Base-by-base conservation (phyloP, 2,329 filamentous ascomycete species). In the Trichoderma cornu-damae region DNA sequence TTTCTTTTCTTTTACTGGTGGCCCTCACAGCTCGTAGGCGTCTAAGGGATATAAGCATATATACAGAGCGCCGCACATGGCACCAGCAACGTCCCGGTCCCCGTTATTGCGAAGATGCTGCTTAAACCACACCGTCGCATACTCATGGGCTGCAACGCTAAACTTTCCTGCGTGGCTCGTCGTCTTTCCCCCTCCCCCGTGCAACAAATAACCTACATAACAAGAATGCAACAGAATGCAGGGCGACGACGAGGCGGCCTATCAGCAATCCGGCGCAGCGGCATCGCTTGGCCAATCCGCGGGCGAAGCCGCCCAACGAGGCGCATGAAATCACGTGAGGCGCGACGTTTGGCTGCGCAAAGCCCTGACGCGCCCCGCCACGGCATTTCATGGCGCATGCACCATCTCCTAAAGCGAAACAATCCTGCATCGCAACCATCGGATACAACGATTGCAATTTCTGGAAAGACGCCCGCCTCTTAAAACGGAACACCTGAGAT, bases 381-480 rank as follows among this genome's bases (percentile, higher is more conserved):
- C 63, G 63, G 60, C 66, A 63, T 65, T 69, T 64, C 68, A 47
- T 64, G 58, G 59, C 61, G 62, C 57, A 54, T 58, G 60, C 61
- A 58, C 60, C 61, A 58, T 66, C 64, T 67, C 67, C 65, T 55
- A 55, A 70, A 70, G 70, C 65, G 70, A 72, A 70, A 72, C 64
- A 66, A 70, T 70, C 64, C 65, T 66, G 64, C 64, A 64, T 62
- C 60, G 64, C 64, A 64, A 61, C 60, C 52, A 55, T 71, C 71
- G 71, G 70, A 68, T 73, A 73, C 71, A 73, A 73, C 71, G 71
- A 73, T 73, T 71, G 65, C 65, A 66, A 55, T 57, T 64, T 55
- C 59, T 49, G 55, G 53, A 66, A n/a, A 64, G 63, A 62, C 68
- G 65, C 62, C 63, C 65, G 61, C 65, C 63, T 61, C 59, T 64